Evolutionary conservation across 225 moss, liverwort and hornwort species (phyloP).

Genomic region (Physcomitrellopsis africana): DNA sequence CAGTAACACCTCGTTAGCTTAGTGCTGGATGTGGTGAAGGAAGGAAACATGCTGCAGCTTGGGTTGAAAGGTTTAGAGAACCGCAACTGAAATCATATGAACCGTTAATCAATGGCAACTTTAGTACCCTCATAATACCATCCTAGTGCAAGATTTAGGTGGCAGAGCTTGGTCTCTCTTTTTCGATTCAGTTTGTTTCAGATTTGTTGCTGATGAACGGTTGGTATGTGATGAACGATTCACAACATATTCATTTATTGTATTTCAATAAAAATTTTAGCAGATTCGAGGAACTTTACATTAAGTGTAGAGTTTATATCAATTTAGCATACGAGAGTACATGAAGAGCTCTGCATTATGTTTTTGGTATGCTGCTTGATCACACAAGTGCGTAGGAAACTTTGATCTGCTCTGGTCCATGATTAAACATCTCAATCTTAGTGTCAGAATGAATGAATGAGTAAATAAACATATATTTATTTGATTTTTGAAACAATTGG

Average conservation of each 20-base stretch:
- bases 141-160: slow-evolving; percentile 17
- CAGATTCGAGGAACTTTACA: background rate
- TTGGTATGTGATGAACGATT: background rate
- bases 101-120: no score
- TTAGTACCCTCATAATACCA: background rate
- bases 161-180: background rate
- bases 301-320: background rate
- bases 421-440: no score
- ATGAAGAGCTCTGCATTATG: no score
- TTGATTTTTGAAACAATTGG: no score
- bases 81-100: background rate
- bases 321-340: no score
- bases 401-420: no score
- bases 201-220: slow-evolving; percentile 11
- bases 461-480: no score
- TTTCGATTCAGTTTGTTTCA: slow-evolving; percentile 1
- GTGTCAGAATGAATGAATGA: no score
- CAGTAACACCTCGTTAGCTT: slow-evolving; percentile 13
- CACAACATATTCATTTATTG: background rate
- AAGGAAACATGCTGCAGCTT: slow-evolving; percentile 10
- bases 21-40: background rate
- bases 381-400: no score
- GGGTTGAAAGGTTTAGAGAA: slow-evolving; percentile 1
- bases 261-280: slow-evolving; percentile 5
- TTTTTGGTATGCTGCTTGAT: no score